Conservation (phyloP, 1,284 basidiomycete genomes). For the Taiwanofungus camphoratus region DNA sequence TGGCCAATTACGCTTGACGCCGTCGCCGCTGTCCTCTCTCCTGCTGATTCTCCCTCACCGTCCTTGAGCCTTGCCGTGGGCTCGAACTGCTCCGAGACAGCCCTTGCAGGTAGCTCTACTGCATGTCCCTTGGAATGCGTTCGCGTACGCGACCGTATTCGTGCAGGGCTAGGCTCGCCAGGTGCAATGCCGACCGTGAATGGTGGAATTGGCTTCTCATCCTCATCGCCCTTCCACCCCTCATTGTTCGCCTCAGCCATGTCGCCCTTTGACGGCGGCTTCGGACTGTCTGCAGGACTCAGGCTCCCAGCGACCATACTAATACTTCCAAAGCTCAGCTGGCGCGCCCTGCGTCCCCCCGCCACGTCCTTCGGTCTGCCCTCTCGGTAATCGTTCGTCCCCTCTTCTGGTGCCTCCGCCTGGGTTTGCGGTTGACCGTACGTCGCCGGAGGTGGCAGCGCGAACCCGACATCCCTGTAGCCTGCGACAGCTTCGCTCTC, state of each 20-base stretch:
- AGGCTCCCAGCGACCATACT: constrained; percentile 10
- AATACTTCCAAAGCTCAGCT: constrained; percentile 52
- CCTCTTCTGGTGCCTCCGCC: constrained; percentile 6
- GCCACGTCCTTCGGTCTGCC: constrained; percentile 8
- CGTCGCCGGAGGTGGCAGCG: constrained; percentile 15
- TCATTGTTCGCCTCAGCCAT: constrained; percentile 7
- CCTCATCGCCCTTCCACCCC: constrained; percentile 10
- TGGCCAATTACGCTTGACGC: constrained; percentile 30
- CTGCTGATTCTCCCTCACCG: constrained; percentile 4
- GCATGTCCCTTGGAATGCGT: constrained; percentile 25
- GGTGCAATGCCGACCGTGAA: constrained; percentile 44
- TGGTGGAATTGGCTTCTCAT: constrained; percentile 29
- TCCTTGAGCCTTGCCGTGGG: constrained; percentile 6
- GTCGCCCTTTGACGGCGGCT: no score
- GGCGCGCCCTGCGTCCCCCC: constrained; percentile 18
- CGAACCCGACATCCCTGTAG: constrained; percentile 26
- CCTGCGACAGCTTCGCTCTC: constrained; percentile 29
- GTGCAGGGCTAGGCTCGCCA: constrained; percentile 34
- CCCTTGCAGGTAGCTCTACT: neutral
- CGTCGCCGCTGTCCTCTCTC: constrained; percentile 6
- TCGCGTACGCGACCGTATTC: constrained; percentile 31
- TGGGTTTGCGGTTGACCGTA: constrained; percentile 1
- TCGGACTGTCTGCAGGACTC: constrained; percentile 14
- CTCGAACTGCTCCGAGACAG: constrained; percentile 8
- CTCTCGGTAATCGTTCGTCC: constrained; percentile 2